Conservation (phyloP, 352 stramenopile species). For the Pythium aquatile region DNA sequence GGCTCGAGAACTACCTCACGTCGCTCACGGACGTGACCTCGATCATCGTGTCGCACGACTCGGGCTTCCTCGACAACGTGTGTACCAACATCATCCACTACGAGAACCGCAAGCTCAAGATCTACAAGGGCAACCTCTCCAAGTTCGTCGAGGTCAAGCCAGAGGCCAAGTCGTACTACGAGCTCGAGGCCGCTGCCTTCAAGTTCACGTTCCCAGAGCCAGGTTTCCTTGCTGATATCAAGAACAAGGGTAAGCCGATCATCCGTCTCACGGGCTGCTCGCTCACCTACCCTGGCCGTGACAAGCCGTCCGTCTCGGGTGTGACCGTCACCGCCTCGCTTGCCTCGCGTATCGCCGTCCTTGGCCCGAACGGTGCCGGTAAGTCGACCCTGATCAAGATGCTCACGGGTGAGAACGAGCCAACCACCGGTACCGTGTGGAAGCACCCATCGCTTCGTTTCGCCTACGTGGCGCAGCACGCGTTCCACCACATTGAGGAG, state of each 20-base stretch:
- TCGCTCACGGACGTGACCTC: constrained; percentile 88
- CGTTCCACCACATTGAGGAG: constrained; percentile 97
- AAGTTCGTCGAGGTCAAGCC: constrained; percentile 85
- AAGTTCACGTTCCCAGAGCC: constrained; percentile 88
- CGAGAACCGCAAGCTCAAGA: constrained; percentile 91
- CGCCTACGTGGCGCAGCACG: constrained; percentile 96
- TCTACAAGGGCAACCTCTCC: constrained; percentile 86
- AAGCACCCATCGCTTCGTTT: constrained; percentile 90
- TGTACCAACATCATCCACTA: constrained; percentile 99
- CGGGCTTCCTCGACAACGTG: constrained; percentile 97
- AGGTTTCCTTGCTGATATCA: constrained; percentile 87
- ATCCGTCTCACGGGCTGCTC: constrained; percentile 87
- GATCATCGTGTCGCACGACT: constrained; percentile 96
- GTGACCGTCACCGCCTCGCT: constrained; percentile 79
- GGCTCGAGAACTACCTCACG: constrained; percentile 91
- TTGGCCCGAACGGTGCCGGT: constrained; percentile 92
- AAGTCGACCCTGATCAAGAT: constrained; percentile 98
- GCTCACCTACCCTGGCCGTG: constrained; percentile 77
- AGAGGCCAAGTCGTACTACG: constrained; percentile 89
- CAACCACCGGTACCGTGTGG: constrained; percentile 68
- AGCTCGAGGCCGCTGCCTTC: constrained; percentile 80
- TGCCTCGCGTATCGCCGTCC: constrained; percentile 73
- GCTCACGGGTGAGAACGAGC: constrained; percentile 81
- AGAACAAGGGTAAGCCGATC: constrained; percentile 91
- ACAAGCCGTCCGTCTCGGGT: constrained; percentile 84